Evolutionary conservation across 1,284 basidiomycete species (phyloP), one percentile per base, ranked within the genome.

Genomic region (Ceratorhiza oryzae-sativae): DNA sequence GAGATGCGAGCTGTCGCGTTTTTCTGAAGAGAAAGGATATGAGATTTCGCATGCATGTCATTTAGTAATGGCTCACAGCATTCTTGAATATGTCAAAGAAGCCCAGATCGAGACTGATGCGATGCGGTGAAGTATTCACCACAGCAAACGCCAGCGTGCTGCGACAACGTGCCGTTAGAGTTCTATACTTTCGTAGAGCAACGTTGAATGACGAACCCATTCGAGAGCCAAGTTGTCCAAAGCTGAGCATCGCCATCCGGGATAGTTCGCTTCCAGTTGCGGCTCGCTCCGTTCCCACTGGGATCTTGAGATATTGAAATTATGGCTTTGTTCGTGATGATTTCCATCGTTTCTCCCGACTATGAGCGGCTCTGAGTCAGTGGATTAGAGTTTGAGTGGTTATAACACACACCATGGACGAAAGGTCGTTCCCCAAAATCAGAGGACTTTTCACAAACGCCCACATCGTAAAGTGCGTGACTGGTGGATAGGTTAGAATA

Each of bases 401-500:
- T 15, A n/a, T 18, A 18, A 15, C 0, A 23, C 42, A 20, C 58
- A 75, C 77, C 80, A 82, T 83, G 63, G 78, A 78, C 6, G 79
- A 80, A n/a, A 83, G 71, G 71, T 83, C 81, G 75, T 83, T 82
- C 0, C 82, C 82, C 34, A 83, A 77, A 55, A 83, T 81, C 13
- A 83, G 78, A 1, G 82, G 82, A 48, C 82, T 83, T 77, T 83
- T 83, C 25, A 82, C 76, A 5, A 82, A 74, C 12, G 80, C 80
- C 82, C 82, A 83, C 80, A 83, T 82, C 0, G 82, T 80, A 74
- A 83, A 83, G 75, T 83, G 82, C 3, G 82, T 81, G 12, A 73
- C 75, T 75, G 48, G 42, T 18, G 4, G 15, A 49, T 23, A 25
- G 15, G 3, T 49, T 25, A 27, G n/a, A 8, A 4, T 23, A 49